Base-by-base conservation (phyloP, 2,329 filamentous ascomycete genomes). In the Gremmenia infestans region DNA sequence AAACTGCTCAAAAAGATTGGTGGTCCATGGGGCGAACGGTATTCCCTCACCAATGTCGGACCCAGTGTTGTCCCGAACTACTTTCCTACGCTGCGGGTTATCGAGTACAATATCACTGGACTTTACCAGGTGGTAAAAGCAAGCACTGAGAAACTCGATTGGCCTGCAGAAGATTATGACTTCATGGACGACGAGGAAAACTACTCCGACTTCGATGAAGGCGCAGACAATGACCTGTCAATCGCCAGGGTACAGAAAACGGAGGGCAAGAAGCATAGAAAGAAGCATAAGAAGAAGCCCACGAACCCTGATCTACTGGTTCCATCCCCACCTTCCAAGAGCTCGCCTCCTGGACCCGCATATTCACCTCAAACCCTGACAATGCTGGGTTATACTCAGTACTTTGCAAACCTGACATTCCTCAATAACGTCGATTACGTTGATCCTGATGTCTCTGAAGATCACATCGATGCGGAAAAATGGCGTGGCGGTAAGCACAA, bases 11-110 rank as follows among this genome's bases (percentile, higher is more conserved):
- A 86, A 50, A 81, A 84, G 60, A 86, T 96, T 60, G 91, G 89
- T 19, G 92, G 92, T 4, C 81, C 82, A 59, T 96, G 84, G 74
- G 91, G 85, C 3, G 91, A 99, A 72, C 82, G 91, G 52, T 99
- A 91, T 70, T 87, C 91, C 52, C 72, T 96, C 5, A 86, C 89
- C 0, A 76, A 94, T 25, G 86, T 97, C 54, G 83, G 87, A 48
- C 89, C 93, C 0, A 97, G 92, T 68, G 77, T 99, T 39, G 89
- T 97, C 8, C 94, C 93, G 6, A 97, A 94, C 68, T 96, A 91
- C 72, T 94, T 92, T 62, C 94, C 93, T 0, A 91, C 89, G 0
- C 73, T 97, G 35, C 83, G 92, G n/a, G 81, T 99, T n/a, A 78
- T 93, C 61, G 90, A 96, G 67, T 99, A 97, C 77, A 97, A 99